These are phyloP conservation scores for Atalantia buxifolia DNA, from an alignment of 345 rosid genomes.

Conservation along the genomic window DNA sequence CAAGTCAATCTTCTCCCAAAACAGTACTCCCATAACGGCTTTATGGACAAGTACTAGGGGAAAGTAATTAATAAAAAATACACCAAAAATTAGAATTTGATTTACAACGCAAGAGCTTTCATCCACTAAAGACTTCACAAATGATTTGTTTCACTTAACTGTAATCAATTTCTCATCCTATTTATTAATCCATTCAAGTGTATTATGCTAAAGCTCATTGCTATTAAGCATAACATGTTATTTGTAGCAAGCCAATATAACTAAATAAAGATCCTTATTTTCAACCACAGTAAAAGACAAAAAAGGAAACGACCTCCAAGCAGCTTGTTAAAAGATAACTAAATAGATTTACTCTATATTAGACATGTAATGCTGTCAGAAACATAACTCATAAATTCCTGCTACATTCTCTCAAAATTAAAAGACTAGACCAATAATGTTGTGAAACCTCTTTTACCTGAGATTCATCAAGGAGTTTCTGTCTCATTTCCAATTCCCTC, in stretches of 20 bases:
- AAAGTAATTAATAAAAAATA: not conserved
- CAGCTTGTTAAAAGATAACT: not conserved
- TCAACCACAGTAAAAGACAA: not conserved
- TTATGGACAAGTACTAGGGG: not conserved
- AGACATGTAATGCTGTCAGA: not conserved
- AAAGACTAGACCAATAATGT: not conserved
- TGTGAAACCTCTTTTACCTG: constrained; percentile 49
- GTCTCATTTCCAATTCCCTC: constrained; percentile 70
- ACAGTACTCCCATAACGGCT: not conserved
- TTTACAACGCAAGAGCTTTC: not conserved
- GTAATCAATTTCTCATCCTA: not conserved
- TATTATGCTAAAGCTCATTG: not conserved
- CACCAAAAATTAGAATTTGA: not conserved
- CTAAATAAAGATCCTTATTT: not conserved
- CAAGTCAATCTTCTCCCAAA: not conserved
- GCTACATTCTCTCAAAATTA: not conserved
- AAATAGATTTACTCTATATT: not conserved
- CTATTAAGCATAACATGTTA: not conserved
- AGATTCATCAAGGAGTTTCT: constrained; percentile 89
- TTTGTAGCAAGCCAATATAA: not conserved
- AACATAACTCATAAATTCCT: not conserved
- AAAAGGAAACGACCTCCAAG: not conserved
- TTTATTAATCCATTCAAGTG: not conserved
- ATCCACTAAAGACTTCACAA: not conserved
- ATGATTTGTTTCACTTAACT: not conserved